Conservation (phyloP, 495 filamentous ascomycete genomes). For the Neurospora sp. region DNA sequence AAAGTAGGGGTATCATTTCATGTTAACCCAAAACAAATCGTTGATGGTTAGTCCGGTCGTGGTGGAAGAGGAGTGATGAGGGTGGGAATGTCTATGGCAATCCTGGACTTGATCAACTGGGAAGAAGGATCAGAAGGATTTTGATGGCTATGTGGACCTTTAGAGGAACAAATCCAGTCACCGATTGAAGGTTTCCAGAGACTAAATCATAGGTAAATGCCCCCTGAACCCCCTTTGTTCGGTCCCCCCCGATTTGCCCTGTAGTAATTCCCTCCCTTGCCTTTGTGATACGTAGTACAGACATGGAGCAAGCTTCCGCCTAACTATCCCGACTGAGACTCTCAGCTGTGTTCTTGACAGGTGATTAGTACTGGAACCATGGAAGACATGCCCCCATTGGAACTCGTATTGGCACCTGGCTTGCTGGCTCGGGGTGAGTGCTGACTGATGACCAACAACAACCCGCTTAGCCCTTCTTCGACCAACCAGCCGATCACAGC, state of each 20-base stretch:
- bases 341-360: neutral
- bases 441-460: neutral
- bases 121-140: no score
- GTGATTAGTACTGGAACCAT: neutral
- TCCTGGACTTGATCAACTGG: no score
- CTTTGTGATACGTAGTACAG: neutral
- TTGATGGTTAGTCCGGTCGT: no score
- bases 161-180: no score
- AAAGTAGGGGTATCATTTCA: no score
- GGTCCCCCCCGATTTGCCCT: neutral
- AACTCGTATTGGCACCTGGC: neutral
- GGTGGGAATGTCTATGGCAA: no score
- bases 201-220: no score
- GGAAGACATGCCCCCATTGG: neutral
- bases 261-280: neutral
- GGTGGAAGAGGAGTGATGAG: no score
- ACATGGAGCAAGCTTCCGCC: neutral
- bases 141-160: no score
- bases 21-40: no score
- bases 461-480: neutral
- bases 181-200: no score
- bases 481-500: neutral
- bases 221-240: neutral
- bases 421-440: neutral
- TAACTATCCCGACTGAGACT: neutral